These are phyloP conservation scores for Xerocomellus chrysenteron DNA, from an alignment of 768 basidiomycete genomes.

Conservation along the genomic window DNA sequence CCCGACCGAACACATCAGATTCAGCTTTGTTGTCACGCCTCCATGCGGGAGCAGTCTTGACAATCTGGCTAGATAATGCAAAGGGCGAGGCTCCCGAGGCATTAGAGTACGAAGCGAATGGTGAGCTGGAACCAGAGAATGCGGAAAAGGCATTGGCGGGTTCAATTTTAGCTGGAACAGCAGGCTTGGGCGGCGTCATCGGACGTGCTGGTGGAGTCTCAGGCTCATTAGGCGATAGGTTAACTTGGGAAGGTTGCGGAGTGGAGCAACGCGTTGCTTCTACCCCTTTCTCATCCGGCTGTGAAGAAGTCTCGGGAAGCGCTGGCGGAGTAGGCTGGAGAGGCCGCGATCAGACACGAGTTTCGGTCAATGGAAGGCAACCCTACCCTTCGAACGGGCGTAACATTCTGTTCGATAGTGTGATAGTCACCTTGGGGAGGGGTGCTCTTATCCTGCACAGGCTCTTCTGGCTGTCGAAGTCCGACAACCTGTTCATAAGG, in stretches of 20 bases:
- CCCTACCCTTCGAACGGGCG: conserved; percentile 18
- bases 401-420: background rate
- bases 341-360: conserved; percentile 9
- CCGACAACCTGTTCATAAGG: conserved; percentile 22
- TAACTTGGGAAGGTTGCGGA: conserved; percentile 5
- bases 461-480: conserved; percentile 9
- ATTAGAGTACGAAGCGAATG: conserved; percentile 34
- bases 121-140: conserved; percentile 37
- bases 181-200: conserved; percentile 13
- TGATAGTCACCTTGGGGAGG: conserved; percentile 1
- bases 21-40: conserved; percentile 9
- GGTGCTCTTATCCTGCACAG: conserved; percentile 9
- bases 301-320: background rate
- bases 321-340: conserved; percentile 13
- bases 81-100: conserved; percentile 26
- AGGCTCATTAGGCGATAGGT: conserved; percentile 5
- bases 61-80: conserved; percentile 12
- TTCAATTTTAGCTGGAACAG: conserved; percentile 4
- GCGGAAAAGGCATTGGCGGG: conserved; percentile 38
- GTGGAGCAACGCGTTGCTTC: conserved; percentile 10
- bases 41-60: conserved; percentile 28
- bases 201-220: conserved; percentile 9
- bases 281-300: conserved; percentile 10
- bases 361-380: background rate
- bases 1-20: conserved; percentile 9